A percentile compares a stretch with the other conserved stretches of the same genome.
These are phyloP conservation scores for Fusarium acutatum DNA, from an alignment of 2,329 filamentous ascomycete species.

Conservation along the genomic window DNA sequence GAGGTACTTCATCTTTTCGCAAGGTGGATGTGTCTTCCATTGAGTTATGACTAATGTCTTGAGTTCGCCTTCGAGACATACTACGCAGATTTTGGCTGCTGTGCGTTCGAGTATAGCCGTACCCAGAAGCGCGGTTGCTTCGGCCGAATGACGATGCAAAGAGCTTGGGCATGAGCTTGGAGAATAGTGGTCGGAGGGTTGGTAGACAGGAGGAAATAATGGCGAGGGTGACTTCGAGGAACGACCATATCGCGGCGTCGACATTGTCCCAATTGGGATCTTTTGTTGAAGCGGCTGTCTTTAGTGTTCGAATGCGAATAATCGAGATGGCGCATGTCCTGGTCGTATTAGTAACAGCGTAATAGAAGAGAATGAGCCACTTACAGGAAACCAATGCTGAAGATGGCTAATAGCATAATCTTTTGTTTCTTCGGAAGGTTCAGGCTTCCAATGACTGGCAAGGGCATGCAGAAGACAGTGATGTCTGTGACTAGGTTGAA, in stretches of 20 bases:
- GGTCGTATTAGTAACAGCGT: not conserved
- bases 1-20: not conserved
- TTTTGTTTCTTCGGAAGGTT: constrained; percentile 16
- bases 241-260: constrained; percentile 17
- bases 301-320: constrained; percentile 9
- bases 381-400: constrained; percentile 10
- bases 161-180: constrained; percentile 5
- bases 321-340: constrained; percentile 22
- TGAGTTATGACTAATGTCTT: not conserved
- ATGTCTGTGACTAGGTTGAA: constrained; percentile 16
- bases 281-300: not conserved
- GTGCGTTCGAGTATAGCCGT: not conserved
- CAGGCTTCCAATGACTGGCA: constrained; percentile 10
- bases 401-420: constrained; percentile 6
- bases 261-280: constrained; percentile 28
- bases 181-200: constrained; percentile 9
- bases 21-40: not conserved
- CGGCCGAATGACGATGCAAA: not conserved
- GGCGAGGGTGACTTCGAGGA: constrained; percentile 9
- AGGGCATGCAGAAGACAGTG: constrained; percentile 1
- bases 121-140: not conserved
- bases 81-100: not conserved
- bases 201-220: constrained; percentile 18
- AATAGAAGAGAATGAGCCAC: fast-evolving
- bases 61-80: not conserved